Evolutionary conservation across 1,284 basidiomycete genomes (phyloP).

Genomic region (Apiotrichum gracile): DNA sequence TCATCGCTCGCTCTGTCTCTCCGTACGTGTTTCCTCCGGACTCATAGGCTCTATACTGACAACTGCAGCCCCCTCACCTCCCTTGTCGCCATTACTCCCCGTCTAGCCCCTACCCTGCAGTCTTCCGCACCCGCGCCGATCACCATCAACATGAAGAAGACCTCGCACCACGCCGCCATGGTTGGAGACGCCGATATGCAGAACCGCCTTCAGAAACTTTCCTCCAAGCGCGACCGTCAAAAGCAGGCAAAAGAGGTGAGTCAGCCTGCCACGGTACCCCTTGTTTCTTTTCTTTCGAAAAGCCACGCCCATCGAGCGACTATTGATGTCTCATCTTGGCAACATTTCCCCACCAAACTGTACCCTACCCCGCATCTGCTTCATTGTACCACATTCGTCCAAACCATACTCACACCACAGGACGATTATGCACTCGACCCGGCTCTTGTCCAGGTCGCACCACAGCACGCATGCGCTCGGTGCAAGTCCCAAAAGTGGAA

Average conservation of each 20-base stretch:
- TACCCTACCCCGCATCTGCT: background rate
- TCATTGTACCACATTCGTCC: background rate
- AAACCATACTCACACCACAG: background rate
- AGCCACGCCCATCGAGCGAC: background rate
- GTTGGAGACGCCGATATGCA: background rate
- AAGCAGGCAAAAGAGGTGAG: slow-evolving; percentile 17
- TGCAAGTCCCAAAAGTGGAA: slow-evolving; percentile 15
- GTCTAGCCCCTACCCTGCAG: background rate
- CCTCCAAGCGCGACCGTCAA: slow-evolving; percentile 12
- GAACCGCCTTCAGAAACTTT: slow-evolving; percentile 7
- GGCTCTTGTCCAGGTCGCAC: slow-evolving; percentile 7
- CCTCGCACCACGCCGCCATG: background rate
- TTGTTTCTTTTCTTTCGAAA: background rate
- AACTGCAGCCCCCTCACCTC: background rate
- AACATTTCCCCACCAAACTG: background rate
- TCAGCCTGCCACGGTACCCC: background rate
- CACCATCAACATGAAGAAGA: background rate
- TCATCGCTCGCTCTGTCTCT: background rate
- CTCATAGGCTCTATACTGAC: background rate
- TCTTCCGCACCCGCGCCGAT: too few relatives aligned
- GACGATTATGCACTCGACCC: slow-evolving; percentile 7
- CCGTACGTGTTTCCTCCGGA: background rate
- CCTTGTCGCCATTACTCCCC: background rate
- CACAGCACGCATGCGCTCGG: slow-evolving; percentile 6
- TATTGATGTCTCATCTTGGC: background rate